Evolutionary conservation across 2,329 filamentous ascomycete genomes (phyloP).

Genomic region (Fusarium sp.): DNA sequence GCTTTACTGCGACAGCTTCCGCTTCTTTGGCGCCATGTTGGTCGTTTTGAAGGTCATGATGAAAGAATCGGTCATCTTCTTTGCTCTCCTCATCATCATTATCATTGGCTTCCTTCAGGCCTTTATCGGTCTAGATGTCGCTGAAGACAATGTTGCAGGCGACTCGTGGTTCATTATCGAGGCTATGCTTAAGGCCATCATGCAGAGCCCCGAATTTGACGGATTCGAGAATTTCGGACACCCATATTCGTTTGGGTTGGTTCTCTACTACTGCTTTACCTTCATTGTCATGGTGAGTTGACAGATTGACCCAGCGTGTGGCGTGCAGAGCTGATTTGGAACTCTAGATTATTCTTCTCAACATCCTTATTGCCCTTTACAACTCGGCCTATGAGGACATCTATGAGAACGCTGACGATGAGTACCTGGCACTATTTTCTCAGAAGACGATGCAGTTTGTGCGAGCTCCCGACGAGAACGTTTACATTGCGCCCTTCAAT

Average conservation of each 20-base stretch:
- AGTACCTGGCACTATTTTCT: slow-evolving; percentile 92
- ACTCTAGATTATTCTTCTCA: slow-evolving; percentile 76
- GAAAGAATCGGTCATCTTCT: slow-evolving; percentile 96
- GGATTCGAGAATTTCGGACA: slow-evolving; percentile 92
- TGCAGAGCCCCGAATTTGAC: slow-evolving; percentile 90
- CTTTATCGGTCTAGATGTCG: slow-evolving; percentile 90
- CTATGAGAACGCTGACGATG: slow-evolving; percentile 91
- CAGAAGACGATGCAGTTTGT: slow-evolving; percentile 98
- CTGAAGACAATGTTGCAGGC: slow-evolving; percentile 75
- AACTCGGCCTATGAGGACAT: slow-evolving; percentile 97
- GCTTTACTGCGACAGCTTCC: slow-evolving; percentile 91
- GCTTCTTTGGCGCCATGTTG: slow-evolving; percentile 98
- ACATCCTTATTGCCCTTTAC: slow-evolving; percentile 96
- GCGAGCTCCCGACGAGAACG: slow-evolving; percentile 95
- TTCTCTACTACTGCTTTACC: slow-evolving; percentile 97
- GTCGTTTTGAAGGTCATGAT: slow-evolving; percentile 96
- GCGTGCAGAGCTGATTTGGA: neutral
- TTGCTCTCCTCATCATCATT: slow-evolving; percentile 86
- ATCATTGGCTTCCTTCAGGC: slow-evolving; percentile 90
- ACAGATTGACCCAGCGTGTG: neutral
- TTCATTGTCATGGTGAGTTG: slow-evolving; percentile 89
- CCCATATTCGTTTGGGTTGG: slow-evolving; percentile 92
- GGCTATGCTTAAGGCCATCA: slow-evolving; percentile 88
- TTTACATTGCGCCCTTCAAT: slow-evolving; percentile 97
- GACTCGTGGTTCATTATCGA: slow-evolving; percentile 81